Evolutionary conservation across 2,329 filamentous ascomycete species (phyloP), one percentile per base, ranked within the genome.

Genomic region (Paecilomyces sp.): DNA sequence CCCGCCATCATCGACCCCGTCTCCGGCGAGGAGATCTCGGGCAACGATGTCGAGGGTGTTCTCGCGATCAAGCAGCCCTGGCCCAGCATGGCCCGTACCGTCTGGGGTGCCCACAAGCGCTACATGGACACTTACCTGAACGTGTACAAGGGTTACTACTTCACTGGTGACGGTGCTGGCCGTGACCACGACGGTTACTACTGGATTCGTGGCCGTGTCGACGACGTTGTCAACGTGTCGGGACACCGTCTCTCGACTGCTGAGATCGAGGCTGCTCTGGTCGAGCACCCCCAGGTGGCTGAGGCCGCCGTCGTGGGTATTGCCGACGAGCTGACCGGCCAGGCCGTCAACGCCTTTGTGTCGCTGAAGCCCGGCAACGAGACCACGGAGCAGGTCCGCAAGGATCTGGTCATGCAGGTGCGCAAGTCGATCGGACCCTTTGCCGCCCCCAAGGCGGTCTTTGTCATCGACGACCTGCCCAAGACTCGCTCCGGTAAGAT

Each of bases 121-220:
- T 99, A 97, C 77, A 93, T 97, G 91, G 93, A 99, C 69, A 97
- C 94, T 11, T 99, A 99, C 77, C 79, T 99, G 69, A 96, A 95
- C 70, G 92, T 97, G 9, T 99, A 99, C 83, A 91, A 92, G 80
- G 94, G 93, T 62, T 97, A 95, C 82, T 99, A 99, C 79, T 81
- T 81, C 71, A 81, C 78, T 56, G 79, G 79, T 61, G 94, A 99
- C 73, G 94, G 94, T 72, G 94, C 94, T 59, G 94, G 90, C 61
- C 90, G 94, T 72, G 94, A 99, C 75, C 90, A 96, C 77, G 94
- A 99, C 70, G 94, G 94, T 60, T 99, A 97, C 83, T 99, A 97
- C 86, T 99, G 94, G 94, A 99, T 99, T 75, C 91, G 94, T 63
- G 94, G 94, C 65, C 92, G 94, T 76, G 94, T 99, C 57, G 94